Conservation (phyloP, 2,329 filamentous ascomycete species). For the Colletotrichum eremochloae region DNA sequence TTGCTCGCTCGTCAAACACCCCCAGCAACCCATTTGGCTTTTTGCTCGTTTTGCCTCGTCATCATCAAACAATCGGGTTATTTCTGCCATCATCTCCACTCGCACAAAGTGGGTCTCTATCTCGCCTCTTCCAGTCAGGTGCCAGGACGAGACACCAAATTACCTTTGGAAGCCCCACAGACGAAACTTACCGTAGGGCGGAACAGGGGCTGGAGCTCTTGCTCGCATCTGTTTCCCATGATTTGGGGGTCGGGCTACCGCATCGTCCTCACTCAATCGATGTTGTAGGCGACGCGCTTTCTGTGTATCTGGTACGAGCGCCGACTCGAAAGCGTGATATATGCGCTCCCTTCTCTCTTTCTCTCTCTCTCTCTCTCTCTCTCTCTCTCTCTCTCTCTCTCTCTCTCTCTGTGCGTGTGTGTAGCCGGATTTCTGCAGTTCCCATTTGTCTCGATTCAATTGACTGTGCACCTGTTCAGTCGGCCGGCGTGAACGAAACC, state of each 20-base stretch:
- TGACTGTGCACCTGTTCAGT: conserved; percentile 10
- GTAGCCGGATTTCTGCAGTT: not conserved
- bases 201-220: conserved; percentile 28
- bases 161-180: conserved; percentile 40
- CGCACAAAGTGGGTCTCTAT: conserved; percentile 8
- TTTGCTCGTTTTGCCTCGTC: conserved; percentile 40
- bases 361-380: not conserved
- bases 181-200: conserved; percentile 41
- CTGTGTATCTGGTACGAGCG: not conserved
- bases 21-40: conserved; percentile 35
- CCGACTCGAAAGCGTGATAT: not conserved
- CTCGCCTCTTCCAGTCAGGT: conserved; percentile 19
- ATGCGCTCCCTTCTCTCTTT: not conserved
- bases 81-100: conserved; percentile 40
- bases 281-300: not conserved
- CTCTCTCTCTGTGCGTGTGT: too few relatives aligned
- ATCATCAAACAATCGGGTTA: conserved; percentile 43
- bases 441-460: not conserved
- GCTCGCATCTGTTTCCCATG: conserved; percentile 35
- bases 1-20: conserved; percentile 15
- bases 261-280: not conserved
- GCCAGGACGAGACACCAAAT: conserved; percentile 31
- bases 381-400: not conserved
- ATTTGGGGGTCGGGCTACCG: conserved; percentile 14
- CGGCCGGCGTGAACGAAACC: not conserved